These are phyloP conservation scores for Phytopythium oedochilum DNA, from an alignment of 352 stramenopile genomes.

Conservation along the genomic window DNA sequence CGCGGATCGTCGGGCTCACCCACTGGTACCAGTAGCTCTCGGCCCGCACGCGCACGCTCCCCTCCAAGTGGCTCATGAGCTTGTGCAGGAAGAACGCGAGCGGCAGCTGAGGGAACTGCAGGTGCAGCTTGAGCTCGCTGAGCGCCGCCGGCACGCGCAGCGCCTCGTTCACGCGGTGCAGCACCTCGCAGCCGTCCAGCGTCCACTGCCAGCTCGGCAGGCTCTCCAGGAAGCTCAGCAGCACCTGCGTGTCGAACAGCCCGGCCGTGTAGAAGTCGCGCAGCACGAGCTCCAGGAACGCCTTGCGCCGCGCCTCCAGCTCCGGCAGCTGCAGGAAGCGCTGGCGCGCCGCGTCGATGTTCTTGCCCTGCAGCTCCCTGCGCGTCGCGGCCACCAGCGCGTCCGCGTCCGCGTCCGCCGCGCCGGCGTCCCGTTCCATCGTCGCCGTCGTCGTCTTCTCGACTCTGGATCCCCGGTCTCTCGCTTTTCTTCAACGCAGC, in stretches of 20 bases:
- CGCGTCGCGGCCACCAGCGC: conserved; percentile 27
- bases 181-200: conserved; percentile 58
- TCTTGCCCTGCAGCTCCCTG: conserved; percentile 40
- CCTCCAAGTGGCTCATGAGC: conserved; percentile 60
- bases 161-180: conserved; percentile 49
- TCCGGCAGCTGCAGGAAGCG: conserved; percentile 57
- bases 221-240: conserved; percentile 65
- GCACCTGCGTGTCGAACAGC: conserved; percentile 51
- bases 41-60: conserved; percentile 36
- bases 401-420: conserved; percentile 15
- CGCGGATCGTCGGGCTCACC: conserved; percentile 46
- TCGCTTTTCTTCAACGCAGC: conserved; percentile 4
- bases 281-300: conserved; percentile 48
- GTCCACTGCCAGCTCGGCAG: conserved; percentile 70
- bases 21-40: conserved; percentile 68
- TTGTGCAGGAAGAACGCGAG: conserved; percentile 68
- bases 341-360: conserved; percentile 45
- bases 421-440: conserved; percentile 8
- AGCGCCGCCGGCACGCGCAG: conserved; percentile 29
- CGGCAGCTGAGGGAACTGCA: conserved; percentile 50
- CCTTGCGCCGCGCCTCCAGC: conserved; percentile 29
- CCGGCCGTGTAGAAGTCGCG: conserved; percentile 63
- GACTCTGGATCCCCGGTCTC: neutral
- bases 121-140: conserved; percentile 24
- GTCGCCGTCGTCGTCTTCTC: neutral